Base-by-base conservation (phyloP, 192 early-diverging fungal genomes). In the Cetraspora pellucida region DNA sequence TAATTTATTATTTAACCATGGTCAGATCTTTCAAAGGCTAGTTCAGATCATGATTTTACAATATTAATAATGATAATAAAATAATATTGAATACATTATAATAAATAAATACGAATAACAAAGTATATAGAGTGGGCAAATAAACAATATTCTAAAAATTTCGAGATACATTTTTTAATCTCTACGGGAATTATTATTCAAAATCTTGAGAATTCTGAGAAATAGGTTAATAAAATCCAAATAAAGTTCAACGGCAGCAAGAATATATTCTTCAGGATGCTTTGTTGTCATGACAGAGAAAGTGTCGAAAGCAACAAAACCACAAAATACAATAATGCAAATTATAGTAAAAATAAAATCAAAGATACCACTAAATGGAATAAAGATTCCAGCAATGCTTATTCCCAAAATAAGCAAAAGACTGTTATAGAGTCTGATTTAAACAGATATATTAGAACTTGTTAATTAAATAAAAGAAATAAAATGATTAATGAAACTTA, bases 141-240 rank as follows among this genome's bases (percentile, higher is more conserved):
- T 37, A 37, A 37, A 3, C 31, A 37, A 37, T 37, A 37, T 37
- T 37, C 31, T 37, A 37, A 1, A 37, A 37, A 37, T 37, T 3
- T 37, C 31, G 31, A 37, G 31, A 37, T 37, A 37, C 5, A 5
- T 3, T 37, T 3, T 37, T 37, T 37, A 37, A 37, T 37, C 31
- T 37, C 31, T 37, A 37, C 31, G 31, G 31, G 31, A 37, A 3
- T 37, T 1, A 75, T 88, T 77, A 66, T 77, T 77, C 27, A 92
- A 76, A 61, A 92, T 88, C 75, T 87, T 86, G 75, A 92, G 79
- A 30, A 92, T 86, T 25, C 81, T 81, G n/a, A 94, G 50, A 84
- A 94, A 94, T 69, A 94, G 81, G 73, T 94, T 94, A 78, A 94
- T 77, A 28, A 94, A 79, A 77, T 94, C 93, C 46, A 94, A 81